Base-by-base conservation (phyloP, 2,329 filamentous ascomycete species). In the Talaromyces piceae region DNA sequence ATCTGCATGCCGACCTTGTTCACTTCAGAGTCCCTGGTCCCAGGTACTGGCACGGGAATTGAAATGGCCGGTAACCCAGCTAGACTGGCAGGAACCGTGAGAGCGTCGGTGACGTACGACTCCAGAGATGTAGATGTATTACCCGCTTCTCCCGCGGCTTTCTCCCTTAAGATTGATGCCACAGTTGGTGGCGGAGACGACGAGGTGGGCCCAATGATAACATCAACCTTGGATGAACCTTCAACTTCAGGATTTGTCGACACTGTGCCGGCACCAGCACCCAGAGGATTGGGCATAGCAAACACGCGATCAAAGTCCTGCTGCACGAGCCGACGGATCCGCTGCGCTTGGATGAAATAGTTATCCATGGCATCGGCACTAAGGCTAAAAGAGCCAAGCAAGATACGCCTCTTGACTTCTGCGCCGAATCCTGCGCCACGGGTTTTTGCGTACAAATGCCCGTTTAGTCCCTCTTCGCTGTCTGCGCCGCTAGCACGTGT, bases 331-430 rank as follows among this genome's bases (percentile, higher is more conserved):
- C 88, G 79, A 1, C 93, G 84, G 33, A 96, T 82, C 57, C 85
- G 86, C 70, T 98, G 93, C 43, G 93, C 93, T 66, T 95, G 87
- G 56, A 95, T 81, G 63, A 98, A 98, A 69, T 97, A 96, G 66
- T 97, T 98, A 67, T 95, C 87, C 63, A 94, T 93, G 8, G 90
- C 90, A 55, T 87, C 82, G 0, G 91, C 91, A 68, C 88, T 95
- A 48, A 98, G 77, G 37, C 85, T 91, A 65, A 95, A 97, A 0
- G 90, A 85, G 13, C 93, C 93, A 0, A 98, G 79, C 7, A 98
- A 71, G 53, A 98, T 94, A 33, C 93, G 83, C 49, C 89, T 79
- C 63, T 86, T 83, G 9, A 96, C 91, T 69, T 98, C 93, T 5
- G 79, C 74, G 5, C 93, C 93, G 57, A 98, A 90, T 0, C 84